Evolutionary conservation across 805 yeast species (phyloP).

Genomic region (Ogataea ramenticola): DNA sequence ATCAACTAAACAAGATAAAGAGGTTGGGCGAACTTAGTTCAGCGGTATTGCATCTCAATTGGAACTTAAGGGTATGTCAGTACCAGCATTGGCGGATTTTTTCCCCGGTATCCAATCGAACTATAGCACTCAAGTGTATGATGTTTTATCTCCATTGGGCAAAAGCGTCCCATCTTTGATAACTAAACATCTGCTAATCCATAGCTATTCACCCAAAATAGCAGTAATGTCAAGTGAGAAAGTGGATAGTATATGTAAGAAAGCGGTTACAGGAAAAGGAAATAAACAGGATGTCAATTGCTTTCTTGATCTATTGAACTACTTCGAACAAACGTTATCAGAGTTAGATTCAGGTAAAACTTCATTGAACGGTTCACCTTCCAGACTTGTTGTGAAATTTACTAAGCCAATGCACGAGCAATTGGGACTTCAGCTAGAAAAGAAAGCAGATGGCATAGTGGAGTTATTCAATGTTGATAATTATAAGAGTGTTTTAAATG

Average conservation of each 20-base stretch:
- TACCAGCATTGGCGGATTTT: background rate
- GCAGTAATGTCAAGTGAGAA: slow-evolving; percentile 20
- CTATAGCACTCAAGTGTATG: slow-evolving; percentile 11
- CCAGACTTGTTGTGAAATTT: slow-evolving; percentile 18
- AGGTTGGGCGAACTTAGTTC: no score
- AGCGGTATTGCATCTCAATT: no score
- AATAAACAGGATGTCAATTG: background rate
- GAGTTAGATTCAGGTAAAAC: slow-evolving; percentile 13
- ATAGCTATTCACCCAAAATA: slow-evolving; percentile 25
- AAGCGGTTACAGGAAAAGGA: slow-evolving; percentile 8
- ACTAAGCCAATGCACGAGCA: slow-evolving; percentile 18
- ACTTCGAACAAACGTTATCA: slow-evolving; percentile 20
- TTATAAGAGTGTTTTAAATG: slow-evolving; percentile 12
- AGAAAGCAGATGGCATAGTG: slow-evolving; percentile 8
- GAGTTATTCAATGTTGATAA: slow-evolving; percentile 14
- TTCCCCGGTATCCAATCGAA: slow-evolving; percentile 13
- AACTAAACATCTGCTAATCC: slow-evolving; percentile 21
- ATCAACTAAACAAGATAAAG: no score
- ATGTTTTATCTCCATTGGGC: slow-evolving; percentile 13
- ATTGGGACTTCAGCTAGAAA: slow-evolving; percentile 15
- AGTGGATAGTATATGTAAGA: slow-evolving; percentile 12
- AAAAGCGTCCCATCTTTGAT: slow-evolving; percentile 22
- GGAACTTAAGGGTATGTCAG: no score
- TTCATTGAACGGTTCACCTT: slow-evolving; percentile 7
- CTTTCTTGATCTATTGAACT: slow-evolving; percentile 16